Conservation (phyloP, 2,329 filamentous ascomycete species). For the Venturia nashicola region DNA sequence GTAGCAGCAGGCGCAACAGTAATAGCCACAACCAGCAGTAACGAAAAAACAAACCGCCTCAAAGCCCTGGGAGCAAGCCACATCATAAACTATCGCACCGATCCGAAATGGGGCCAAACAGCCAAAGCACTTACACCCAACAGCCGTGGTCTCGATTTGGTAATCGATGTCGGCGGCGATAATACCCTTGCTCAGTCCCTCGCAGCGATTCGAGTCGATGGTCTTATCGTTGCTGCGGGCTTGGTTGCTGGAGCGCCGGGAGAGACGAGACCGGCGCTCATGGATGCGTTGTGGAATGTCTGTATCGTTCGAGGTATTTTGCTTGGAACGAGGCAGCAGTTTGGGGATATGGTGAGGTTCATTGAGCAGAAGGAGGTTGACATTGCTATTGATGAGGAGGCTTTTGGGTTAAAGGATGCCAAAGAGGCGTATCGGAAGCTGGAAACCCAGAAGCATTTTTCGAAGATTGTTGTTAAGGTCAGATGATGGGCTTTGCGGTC, state of each 20-base stretch:
- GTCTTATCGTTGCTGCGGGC: constrained; percentile 40
- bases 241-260: constrained; percentile 31
- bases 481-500: not conserved
- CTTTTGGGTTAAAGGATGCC: constrained; percentile 34
- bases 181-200: constrained; percentile 41
- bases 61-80: constrained; percentile 39
- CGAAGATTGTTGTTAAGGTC: constrained; percentile 5
- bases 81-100: constrained; percentile 42
- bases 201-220: constrained; percentile 41
- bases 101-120: constrained; percentile 38
- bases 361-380: constrained; percentile 35
- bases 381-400: constrained; percentile 36
- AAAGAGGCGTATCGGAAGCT: constrained; percentile 36
- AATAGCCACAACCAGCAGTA: constrained; percentile 43
- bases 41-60: constrained; percentile 37
- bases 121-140: constrained; percentile 35
- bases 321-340: constrained; percentile 34
- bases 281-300: constrained; percentile 36
- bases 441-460: constrained; percentile 14
- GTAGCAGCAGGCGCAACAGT: constrained; percentile 23
- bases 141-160: constrained; percentile 37
- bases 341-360: constrained; percentile 41
- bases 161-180: constrained; percentile 44
- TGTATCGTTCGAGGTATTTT: constrained; percentile 36
- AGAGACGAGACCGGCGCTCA: constrained; percentile 27